These are phyloP conservation scores for Turnera subulata DNA, from an alignment of 345 rosid species.

Conservation along the genomic window DNA sequence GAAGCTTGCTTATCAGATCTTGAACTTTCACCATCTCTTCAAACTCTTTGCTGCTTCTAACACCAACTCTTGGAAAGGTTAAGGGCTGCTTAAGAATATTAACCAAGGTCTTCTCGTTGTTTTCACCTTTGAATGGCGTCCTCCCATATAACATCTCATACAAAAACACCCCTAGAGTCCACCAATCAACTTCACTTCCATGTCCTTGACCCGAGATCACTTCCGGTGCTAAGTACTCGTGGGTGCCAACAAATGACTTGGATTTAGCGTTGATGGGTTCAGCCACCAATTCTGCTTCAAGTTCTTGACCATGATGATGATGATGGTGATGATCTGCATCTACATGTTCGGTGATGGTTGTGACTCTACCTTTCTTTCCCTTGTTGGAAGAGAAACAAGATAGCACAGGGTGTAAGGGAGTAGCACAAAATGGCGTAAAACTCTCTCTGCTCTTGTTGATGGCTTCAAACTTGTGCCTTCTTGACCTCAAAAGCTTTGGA, in stretches of 20 bases:
- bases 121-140: slow-evolving; percentile 93
- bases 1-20: slow-evolving; percentile 64
- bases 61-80: slow-evolving; percentile 60
- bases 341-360: slow-evolving; percentile 48
- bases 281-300: slow-evolving; percentile 54
- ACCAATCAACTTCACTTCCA: slow-evolving; percentile 97
- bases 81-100: slow-evolving; percentile 82
- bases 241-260: slow-evolving; percentile 86
- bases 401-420: slow-evolving; percentile 63
- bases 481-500: slow-evolving; percentile 50
- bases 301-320: neutral
- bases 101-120: slow-evolving; percentile 73
- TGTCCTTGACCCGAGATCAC: slow-evolving; percentile 97
- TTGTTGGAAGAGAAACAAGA: slow-evolving; percentile 53
- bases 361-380: slow-evolving; percentile 33
- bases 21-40: slow-evolving; percentile 64
- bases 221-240: slow-evolving; percentile 94
- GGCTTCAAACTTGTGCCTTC: slow-evolving; percentile 12
- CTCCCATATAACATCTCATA: slow-evolving; percentile 83
- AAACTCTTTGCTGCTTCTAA: slow-evolving; percentile 44
- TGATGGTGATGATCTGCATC: slow-evolving; percentile 1
- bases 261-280: slow-evolving; percentile 79
- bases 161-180: slow-evolving; percentile 84
- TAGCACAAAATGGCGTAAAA: slow-evolving; percentile 53
- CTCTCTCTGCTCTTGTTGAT: slow-evolving; percentile 23